These are phyloP conservation scores for Castanea crenata DNA, from an alignment of 306 rosid species.

Conservation along the genomic window DNA sequence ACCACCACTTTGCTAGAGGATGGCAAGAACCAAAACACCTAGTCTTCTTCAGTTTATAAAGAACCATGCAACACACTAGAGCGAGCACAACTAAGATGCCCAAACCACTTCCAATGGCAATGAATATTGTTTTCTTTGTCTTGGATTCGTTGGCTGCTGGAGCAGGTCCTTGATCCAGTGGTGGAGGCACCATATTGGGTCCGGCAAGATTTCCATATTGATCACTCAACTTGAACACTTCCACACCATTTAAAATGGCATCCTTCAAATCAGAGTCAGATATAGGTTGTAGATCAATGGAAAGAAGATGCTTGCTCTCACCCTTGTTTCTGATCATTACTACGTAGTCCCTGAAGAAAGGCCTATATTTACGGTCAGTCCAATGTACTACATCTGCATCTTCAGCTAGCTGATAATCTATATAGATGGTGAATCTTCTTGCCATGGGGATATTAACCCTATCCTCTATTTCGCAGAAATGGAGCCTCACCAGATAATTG, in stretches of 20 bases:
- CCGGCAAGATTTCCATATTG: background rate
- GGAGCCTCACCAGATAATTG: constrained; percentile 43
- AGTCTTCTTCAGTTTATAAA: background rate
- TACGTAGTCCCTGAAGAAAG: background rate
- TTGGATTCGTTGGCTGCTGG: background rate
- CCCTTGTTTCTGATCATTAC: background rate
- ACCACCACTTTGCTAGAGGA: background rate
- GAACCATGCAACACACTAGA: background rate
- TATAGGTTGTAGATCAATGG: background rate
- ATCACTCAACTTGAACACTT: constrained; percentile 26
- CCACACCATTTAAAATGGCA: constrained; percentile 25
- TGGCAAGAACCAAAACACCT: background rate
- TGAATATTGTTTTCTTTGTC: background rate
- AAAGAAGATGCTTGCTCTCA: constrained; percentile 20
- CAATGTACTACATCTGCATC: background rate
- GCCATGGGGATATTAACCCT: rapidly evolving
- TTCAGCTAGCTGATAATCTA: background rate
- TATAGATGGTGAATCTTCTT: background rate
- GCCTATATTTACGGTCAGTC: background rate
- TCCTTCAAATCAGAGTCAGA: rapidly evolving
- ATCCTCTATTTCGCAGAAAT: background rate
- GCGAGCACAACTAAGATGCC: background rate
- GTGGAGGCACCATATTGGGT: background rate
- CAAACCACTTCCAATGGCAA: background rate
- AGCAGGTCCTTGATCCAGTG: background rate